Evolutionary conservation across 2,329 filamentous ascomycete species (phyloP), one percentile per base, ranked within the genome.

Genomic region (Claviceps quebecensis): DNA sequence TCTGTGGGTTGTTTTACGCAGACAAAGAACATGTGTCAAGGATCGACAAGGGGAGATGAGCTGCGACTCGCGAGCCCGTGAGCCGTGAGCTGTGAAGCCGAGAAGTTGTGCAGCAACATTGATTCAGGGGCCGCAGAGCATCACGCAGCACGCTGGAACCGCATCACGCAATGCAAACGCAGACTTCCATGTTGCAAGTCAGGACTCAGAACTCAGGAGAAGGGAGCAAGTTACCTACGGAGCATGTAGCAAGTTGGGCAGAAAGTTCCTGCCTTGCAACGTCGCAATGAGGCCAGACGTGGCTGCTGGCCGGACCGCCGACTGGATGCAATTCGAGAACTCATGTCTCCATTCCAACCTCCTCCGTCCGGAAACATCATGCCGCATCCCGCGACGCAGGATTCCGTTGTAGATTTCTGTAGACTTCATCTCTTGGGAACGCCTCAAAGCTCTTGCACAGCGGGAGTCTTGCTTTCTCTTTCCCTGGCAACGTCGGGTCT

Each of bases 11-110:
- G 37, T 47, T 41, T 40, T n/a, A 34, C 19, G 48, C 44, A 5
- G n/a, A 39, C 34, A n/a, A 37, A 47, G 46, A 38, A 48, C 46
- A 29, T 36, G 17, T 36, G 48, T 37, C 48, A 38, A n/a, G 5
- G 38, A 43, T n/a, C 48, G 36, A 37, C 34, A 16, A 16, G 41
- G 36, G 47, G 47, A 49, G 51, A 49, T 52, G 51, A 49, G 51
- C 43, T 39, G 34, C 17, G 23, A 26, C 23, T 26, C 23, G 23
- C 5, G 29, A 34, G 29, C 29, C 26, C 26, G 5, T 41, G 39
- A 41, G 19, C 19, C 19, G 40, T 52, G 51, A 49, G 51, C 43
- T 17, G 34, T 29, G 29, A 34, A 29, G 26, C 26, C 26, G 17
- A 41, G 39, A 19, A 43, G 40, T 43, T 43, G 19, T 22, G 17